Evolutionary conservation across 768 basidiomycete species (phyloP), one percentile per base, ranked within the genome.

Genomic region (Hypholoma sublateritium): DNA sequence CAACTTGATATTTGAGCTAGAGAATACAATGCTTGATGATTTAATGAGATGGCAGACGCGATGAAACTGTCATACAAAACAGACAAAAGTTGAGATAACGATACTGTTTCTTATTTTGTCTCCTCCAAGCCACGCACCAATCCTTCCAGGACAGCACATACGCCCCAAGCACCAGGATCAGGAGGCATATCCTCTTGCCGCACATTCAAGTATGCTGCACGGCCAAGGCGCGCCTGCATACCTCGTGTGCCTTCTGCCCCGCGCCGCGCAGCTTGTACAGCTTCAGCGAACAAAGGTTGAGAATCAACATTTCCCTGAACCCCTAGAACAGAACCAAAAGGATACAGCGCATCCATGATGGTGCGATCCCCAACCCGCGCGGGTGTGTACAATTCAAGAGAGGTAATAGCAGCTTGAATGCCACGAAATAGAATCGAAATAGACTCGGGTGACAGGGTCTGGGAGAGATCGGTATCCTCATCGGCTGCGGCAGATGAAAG

Each of bases 91-190:
- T n/a, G n/a, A n/a, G n/a, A n/a, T n/a, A n/a, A n/a, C n/a, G n/a
- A n/a, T n/a, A n/a, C n/a, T n/a, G n/a, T n/a, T n/a, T n/a, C n/a
- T 32, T 32, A 32, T 13, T 2, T 41, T 16, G 16, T 17, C 39
- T 41, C 39, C 17, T 17, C 9, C 6, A 41, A 13, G 39, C 70
- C 70, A 13, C 54, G 58, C 37, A 64, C 50, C 34, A 80, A 70
- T 1, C 80, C 80, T 44, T 78, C 69, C 37, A 78, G 54, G 46
- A 80, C 60, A 28, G 72, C 70, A 16, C 69, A 68, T 25, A 86
- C 71, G 34, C 82, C 82, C 77, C 79, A 82, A 5, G 83, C 82
- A 21, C 82, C 83, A 19, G 83, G 84, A 67, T 85, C 84, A 9
- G 82, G 76, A 5, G 73, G 79, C 16, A 78, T 63, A 12, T 50